Evolutionary conservation across 2,329 filamentous ascomycete genomes (phyloP), one percentile per base, ranked within the genome.

Genomic region (Trichothecium roseum): DNA sequence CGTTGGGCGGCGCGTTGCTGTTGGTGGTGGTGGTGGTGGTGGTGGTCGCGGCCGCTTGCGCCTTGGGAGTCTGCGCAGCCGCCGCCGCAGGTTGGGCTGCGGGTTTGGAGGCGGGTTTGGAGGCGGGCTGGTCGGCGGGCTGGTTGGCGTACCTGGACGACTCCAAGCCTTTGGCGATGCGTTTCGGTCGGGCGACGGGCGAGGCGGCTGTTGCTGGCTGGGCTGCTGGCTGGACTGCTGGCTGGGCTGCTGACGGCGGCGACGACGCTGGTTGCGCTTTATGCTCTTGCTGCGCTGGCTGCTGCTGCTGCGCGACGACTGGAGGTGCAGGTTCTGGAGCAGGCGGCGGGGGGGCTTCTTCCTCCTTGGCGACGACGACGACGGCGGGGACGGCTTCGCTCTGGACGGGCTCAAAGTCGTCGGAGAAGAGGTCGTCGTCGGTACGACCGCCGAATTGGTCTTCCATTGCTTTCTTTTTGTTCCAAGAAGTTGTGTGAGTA

Each of bases 361-460:
- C n/a, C n/a, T n/a, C n/a, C n/a, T n/a, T n/a, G n/a, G n/a, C n/a
- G n/a, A n/a, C n/a, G n/a, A n/a, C n/a, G n/a, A n/a, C n/a, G n/a
- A n/a, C n/a, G n/a, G n/a, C 40, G 16, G 54, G 42, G 16, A 58
- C 44, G 5, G 53, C 39, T 31, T 56, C 50, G 42, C 53, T 53
- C 28, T 62, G 54, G 34, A 74, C 63, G 7, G 71, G 72, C 51
- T 77, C 73, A 39, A 77, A 74, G 46, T 78, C 73, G 44, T 78
- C 74, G 40, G 69, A 68, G 49, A 78, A 78, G 40, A 78, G 63
- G 48, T 76, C 73, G 45, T 78, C 74, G 47, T 78, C 73, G 31
- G 73, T 77, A 15, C 73, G 64, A 32, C 72, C 72, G 40, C 68
- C 65, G 44, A 76, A 77, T 47, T 77, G 72, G 43, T 77, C 72